Evolutionary conservation across 179 eudicot species (phyloP).

Genomic region (Dionaea muscipula): DNA sequence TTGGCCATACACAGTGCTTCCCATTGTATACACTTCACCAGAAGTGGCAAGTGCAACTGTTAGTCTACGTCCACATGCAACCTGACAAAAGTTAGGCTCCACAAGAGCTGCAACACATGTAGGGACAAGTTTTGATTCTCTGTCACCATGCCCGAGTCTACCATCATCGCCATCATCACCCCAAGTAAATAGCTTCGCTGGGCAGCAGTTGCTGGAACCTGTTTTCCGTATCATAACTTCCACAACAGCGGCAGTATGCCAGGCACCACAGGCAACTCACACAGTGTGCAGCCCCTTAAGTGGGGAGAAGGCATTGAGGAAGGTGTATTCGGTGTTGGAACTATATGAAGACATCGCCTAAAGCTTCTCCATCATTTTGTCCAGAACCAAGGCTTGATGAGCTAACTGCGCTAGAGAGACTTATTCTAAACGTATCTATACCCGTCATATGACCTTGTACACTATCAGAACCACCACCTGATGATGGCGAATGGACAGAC

Average conservation of each 20-base stretch:
- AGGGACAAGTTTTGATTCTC: constrained; percentile 50
- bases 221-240: constrained; percentile 42
- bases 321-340: too few species aligned
- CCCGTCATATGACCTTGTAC: constrained; percentile 66
- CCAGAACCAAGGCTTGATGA: constrained; percentile 49
- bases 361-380: constrained; percentile 42
- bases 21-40: constrained; percentile 69
- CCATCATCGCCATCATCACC: constrained; percentile 96
- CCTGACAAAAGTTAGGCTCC: constrained; percentile 62
- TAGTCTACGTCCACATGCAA: constrained; percentile 55
- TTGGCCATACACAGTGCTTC: constrained; percentile 64
- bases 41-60: constrained; percentile 52
- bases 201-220: constrained; percentile 30
- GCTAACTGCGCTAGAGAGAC: constrained; percentile 47
- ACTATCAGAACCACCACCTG: constrained; percentile 76
- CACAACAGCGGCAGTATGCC: constrained; percentile 79
- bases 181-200: constrained; percentile 70
- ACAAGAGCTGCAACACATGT: constrained; percentile 58
- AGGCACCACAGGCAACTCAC: constrained; percentile 65
- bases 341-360: constrained; percentile 54
- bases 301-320: too few species aligned
- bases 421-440: constrained; percentile 32
- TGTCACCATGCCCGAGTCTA: constrained; percentile 62
- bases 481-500: constrained; percentile 74
- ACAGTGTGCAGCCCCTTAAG: constrained; percentile 50